These are phyloP conservation scores for Macrolepiota dolichaula DNA, from an alignment of 768 basidiomycete genomes.

Conservation along the genomic window DNA sequence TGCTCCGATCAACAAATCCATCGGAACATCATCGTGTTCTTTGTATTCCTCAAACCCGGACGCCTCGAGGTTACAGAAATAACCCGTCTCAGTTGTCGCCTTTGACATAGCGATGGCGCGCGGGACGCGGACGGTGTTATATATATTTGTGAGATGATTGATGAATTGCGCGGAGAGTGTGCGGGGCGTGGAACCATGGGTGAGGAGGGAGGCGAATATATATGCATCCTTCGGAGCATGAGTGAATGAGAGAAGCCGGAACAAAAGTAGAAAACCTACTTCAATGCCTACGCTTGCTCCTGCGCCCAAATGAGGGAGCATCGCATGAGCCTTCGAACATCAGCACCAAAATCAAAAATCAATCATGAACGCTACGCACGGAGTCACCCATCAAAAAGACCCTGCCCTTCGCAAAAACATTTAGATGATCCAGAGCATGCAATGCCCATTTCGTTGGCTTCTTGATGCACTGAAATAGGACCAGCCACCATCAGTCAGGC, in stretches of 20 bases:
- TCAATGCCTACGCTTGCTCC: conserved; percentile 51
- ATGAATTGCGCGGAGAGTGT: conserved; percentile 17
- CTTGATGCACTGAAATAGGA: conserved; percentile 14
- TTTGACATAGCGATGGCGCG: no score
- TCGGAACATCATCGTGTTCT: conserved; percentile 22
- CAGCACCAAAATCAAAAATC: not conserved
- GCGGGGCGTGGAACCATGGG: conserved; percentile 25
- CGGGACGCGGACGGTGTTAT: no score
- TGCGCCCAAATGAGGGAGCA: conserved; percentile 44
- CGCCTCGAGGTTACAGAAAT: conserved; percentile 10
- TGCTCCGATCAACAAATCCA: conserved; percentile 18
- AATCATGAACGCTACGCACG: conserved; percentile 10
- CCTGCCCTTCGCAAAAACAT: conserved; percentile 17
- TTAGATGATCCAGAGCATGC: conserved; percentile 17
- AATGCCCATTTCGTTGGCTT: conserved; percentile 21
- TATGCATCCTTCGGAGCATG: conserved; percentile 21
- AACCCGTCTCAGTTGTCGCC: conserved; percentile 12
- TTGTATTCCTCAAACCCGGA: no score
- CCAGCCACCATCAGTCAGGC: not conserved
- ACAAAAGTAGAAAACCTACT: conserved; percentile 18
- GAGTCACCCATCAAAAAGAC: conserved; percentile 23
- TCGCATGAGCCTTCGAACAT: conserved; percentile 37
- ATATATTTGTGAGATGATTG: conserved; percentile 21
- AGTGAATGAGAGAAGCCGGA: not conserved
- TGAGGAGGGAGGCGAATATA: conserved; percentile 33